A percentile compares a stretch with the other conserved stretches of the same genome.
Conservation (phyloP, 257 asterid genomes). For the Thymus mandschuricus region DNA sequence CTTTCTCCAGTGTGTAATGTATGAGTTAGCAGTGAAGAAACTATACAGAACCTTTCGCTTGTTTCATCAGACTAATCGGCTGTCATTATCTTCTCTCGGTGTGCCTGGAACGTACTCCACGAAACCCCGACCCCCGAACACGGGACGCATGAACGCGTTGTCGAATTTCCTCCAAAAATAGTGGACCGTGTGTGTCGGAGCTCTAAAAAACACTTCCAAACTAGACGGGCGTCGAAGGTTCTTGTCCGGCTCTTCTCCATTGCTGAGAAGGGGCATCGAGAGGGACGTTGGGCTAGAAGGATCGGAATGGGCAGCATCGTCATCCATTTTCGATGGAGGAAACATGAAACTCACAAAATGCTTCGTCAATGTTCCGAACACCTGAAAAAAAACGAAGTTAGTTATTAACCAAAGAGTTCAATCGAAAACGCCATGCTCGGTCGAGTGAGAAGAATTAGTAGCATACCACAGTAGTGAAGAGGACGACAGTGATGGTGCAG, state of each 20-base stretch:
- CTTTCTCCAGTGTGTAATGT: too few relatives aligned
- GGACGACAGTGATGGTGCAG: slow-evolving; percentile 75
- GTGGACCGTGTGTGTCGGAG: slow-evolving; percentile 56
- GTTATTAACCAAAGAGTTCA: too few relatives aligned
- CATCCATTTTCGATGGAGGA: slow-evolving; percentile 26
- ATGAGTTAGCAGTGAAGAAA: neutral
- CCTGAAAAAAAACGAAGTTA: slow-evolving; percentile 37
- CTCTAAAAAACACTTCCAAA: slow-evolving; percentile 47
- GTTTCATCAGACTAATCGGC: neutral
- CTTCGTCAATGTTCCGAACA: slow-evolving; percentile 68
- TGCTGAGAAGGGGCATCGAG: slow-evolving; percentile 43
- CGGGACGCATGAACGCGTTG: slow-evolving; percentile 60
- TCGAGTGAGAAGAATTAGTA: neutral
- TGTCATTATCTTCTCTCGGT: slow-evolving; percentile 31
- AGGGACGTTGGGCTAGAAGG: slow-evolving; percentile 42
- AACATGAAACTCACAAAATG: slow-evolving; percentile 56
- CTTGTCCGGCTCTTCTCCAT: slow-evolving; percentile 14
- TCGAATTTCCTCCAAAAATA: slow-evolving; percentile 70
- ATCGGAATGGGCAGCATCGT: slow-evolving; percentile 25
- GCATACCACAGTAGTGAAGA: slow-evolving; percentile 70
- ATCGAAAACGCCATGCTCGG: neutral
- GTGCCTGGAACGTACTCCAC: slow-evolving; percentile 22
- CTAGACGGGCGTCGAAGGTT: slow-evolving; percentile 36
- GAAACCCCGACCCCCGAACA: slow-evolving; percentile 68
- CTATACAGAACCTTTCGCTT: neutral